These are phyloP conservation scores for Aspergillus ibericus DNA, from an alignment of 2,329 filamentous ascomycete genomes.

Conservation along the genomic window DNA sequence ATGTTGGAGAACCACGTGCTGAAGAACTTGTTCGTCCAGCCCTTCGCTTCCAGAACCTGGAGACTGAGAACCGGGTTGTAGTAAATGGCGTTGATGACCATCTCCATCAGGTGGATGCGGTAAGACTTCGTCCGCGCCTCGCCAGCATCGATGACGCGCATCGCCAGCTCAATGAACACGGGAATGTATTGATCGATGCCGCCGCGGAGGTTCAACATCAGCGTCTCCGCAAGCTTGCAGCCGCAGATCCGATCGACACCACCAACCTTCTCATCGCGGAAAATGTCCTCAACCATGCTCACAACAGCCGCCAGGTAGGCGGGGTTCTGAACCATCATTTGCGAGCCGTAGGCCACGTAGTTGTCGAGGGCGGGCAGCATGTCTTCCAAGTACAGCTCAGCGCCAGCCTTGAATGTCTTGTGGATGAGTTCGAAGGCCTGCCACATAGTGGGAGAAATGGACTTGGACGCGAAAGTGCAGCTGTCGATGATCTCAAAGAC, in stretches of 20 bases:
- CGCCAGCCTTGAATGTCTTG: constrained; percentile 93
- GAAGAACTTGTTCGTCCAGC: constrained; percentile 99
- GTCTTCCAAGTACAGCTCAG: constrained; percentile 95
- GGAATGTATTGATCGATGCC: constrained; percentile 85
- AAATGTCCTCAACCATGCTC: constrained; percentile 94
- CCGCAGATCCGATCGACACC: constrained; percentile 95
- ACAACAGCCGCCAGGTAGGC: constrained; percentile 85
- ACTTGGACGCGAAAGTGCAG: constrained; percentile 96
- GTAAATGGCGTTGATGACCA: constrained; percentile 97
- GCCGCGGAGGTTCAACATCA: constrained; percentile 92
- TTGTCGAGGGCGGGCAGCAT: constrained; percentile 98
- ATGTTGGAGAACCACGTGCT: constrained; percentile 97
- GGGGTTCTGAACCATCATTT: constrained; percentile 76
- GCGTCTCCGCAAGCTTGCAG: constrained; percentile 93
- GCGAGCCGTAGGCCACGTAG: constrained; percentile 89
- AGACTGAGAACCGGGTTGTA: constrained; percentile 89
- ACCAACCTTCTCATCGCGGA: constrained; percentile 85
- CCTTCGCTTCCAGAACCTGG: constrained; percentile 82
- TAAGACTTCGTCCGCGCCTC: constrained; percentile 90
- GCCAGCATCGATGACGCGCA: constrained; percentile 71
- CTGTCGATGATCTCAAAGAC: constrained; percentile 99
- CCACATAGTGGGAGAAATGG: constrained; percentile 97
- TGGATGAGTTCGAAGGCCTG: constrained; percentile 96
- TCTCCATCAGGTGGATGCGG: constrained; percentile 95
- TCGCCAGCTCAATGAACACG: constrained; percentile 85